Evolutionary conservation across 2,329 filamentous ascomycete species (phyloP).

Genomic region (Leptographium flavum): DNA sequence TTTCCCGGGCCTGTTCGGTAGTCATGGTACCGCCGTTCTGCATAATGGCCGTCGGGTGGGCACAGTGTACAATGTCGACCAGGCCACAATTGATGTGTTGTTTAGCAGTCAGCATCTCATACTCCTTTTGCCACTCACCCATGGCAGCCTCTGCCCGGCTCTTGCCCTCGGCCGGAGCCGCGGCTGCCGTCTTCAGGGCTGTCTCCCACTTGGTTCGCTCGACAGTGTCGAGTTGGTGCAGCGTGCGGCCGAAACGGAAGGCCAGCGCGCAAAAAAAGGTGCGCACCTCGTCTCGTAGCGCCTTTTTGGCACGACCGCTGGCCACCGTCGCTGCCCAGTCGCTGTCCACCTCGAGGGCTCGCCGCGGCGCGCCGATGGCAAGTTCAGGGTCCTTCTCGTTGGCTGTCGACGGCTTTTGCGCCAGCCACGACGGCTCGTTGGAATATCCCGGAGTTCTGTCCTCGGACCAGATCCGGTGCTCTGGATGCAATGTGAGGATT

Average conservation of each 20-base stretch:
- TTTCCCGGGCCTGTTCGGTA: conserved; percentile 11
- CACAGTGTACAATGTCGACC: conserved; percentile 18
- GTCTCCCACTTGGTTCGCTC: conserved; percentile 3
- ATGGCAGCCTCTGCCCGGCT: neutral
- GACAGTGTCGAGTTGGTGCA: conserved; percentile 10
- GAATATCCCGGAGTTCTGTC: neutral
- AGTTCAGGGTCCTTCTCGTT: conserved; percentile 7
- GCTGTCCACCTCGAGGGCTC: conserved; percentile 5
- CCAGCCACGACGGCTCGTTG: conserved; percentile 1
- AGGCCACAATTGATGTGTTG: neutral
- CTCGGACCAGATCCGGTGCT: conserved; percentile 13
- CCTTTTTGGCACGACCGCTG: neutral
- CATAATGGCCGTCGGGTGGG: conserved; percentile 15
- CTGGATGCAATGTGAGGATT: conserved; percentile 15
- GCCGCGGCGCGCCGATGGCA: conserved; percentile 9
- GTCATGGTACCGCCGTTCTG: conserved; percentile 3
- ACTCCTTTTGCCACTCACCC: conserved; percentile 4
- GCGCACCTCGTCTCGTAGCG: conserved; percentile 7
- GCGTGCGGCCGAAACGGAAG: conserved; percentile 15
- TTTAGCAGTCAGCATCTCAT: neutral
- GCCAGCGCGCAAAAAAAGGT: conserved; percentile 15
- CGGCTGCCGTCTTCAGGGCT: neutral
- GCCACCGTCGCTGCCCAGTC: conserved; percentile 8
- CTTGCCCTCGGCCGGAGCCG: neutral
- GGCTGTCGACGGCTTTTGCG: neutral